These are phyloP conservation scores for Fraxinus anomala DNA, from an alignment of 257 asterid species.

Conservation along the genomic window DNA sequence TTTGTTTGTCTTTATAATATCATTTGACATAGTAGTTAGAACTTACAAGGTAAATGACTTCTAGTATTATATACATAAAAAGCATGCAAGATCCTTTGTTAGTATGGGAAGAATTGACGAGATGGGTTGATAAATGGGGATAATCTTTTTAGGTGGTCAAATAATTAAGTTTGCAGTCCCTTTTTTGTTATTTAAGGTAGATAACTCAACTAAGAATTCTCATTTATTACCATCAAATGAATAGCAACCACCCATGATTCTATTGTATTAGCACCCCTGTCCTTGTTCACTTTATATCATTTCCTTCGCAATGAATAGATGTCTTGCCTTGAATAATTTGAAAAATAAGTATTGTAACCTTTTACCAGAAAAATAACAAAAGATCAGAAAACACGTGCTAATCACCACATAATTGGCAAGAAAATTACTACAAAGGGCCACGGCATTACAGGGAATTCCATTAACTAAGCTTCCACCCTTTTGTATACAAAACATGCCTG, in stretches of 20 bases:
- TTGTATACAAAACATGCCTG: conserved; percentile 18
- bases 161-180: background rate
- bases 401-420: background rate
- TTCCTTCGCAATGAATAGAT: background rate
- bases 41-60: background rate
- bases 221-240: background rate
- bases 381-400: background rate
- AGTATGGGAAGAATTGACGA: background rate
- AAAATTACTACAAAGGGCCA: background rate
- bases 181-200: background rate
- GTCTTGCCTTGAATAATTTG: background rate
- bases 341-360: background rate
- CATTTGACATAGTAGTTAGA: background rate
- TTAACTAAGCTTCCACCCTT: conserved; percentile 25
- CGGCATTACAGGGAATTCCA: background rate
- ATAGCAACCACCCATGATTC: background rate
- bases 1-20: background rate
- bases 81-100: background rate
- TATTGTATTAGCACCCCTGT: background rate
- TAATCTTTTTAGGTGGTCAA: background rate
- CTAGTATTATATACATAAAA: too few relatives aligned
- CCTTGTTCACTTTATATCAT: background rate
- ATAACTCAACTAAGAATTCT: background rate
- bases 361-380: background rate
- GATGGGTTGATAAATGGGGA: background rate